Percentiles rank a stretch among this genome's conserved stretches.
Evolutionary conservation across 306 rosid species (phyloP).

Genomic region (Pueraria montana): DNA sequence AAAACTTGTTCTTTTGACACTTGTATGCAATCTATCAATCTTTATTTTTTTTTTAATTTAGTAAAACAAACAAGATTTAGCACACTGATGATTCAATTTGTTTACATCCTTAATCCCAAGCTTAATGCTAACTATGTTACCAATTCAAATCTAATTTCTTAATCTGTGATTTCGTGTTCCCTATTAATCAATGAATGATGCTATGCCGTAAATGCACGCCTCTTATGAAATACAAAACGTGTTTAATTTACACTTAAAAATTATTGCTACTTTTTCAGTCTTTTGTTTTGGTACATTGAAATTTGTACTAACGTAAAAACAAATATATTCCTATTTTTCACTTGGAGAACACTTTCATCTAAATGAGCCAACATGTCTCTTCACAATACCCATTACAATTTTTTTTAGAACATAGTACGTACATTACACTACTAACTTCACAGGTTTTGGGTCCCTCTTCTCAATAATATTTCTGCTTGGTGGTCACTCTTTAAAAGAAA

Average conservation of each 20-base stretch:
- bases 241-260: not conserved
- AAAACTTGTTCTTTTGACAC: not conserved
- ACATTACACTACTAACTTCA: not conserved
- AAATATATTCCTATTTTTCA: not conserved
- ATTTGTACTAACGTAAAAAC: too few species aligned
- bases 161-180: not conserved
- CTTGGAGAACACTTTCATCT: not conserved
- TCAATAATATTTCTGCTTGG: not conserved
- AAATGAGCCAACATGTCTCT: not conserved
- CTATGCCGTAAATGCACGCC: not conserved
- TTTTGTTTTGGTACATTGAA: not conserved
- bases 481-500: not conserved
- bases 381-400: not conserved
- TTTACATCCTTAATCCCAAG: not conserved
- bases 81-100: not conserved
- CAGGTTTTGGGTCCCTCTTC: not conserved
- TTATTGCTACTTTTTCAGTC: not conserved
- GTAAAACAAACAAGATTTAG: not conserved
- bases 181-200: not conserved
- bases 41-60: not conserved
- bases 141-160: not conserved
- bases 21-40: not conserved
- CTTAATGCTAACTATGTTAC: not conserved
- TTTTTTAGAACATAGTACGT: not conserved
- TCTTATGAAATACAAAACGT: not conserved